A percentile compares a stretch with the other conserved stretches of the same genome.
Evolutionary conservation across 2,329 filamentous ascomycete species (phyloP).

Genomic region (Cytospora piceicola): DNA sequence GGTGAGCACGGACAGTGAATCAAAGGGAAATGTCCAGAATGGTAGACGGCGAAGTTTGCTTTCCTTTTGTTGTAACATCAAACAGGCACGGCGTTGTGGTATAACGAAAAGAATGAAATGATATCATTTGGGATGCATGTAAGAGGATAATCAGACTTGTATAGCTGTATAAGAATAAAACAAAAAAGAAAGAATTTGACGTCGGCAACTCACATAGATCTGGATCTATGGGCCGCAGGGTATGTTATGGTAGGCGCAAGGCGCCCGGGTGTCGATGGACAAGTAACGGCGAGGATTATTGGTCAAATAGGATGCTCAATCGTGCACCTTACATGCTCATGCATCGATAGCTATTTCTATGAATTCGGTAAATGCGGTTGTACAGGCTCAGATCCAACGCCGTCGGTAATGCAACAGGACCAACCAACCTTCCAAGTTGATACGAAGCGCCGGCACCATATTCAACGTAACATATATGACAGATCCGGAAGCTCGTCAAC

Average conservation of each 20-base stretch:
- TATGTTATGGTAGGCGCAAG: too few relatives aligned
- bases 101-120: not conserved
- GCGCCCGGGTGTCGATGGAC: too few relatives aligned
- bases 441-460: not conserved
- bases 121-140: not conserved
- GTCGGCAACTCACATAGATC: not conserved
- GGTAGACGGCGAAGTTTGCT: not conserved
- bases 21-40: not conserved
- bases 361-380: not conserved
- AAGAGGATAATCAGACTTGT: not conserved
- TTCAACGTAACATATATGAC: slow-evolving; percentile 42
- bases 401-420: slow-evolving; percentile 24
- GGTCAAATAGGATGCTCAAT: not conserved
- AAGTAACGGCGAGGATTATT: not conserved
- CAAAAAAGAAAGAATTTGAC: too few relatives aligned
- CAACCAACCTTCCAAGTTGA: not conserved
- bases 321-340: not conserved
- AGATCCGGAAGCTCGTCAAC: slow-evolving; percentile 39
- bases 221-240: not conserved
- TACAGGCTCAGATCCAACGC: slow-evolving; percentile 17
- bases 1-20: too few relatives aligned
- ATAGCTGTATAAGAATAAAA: not conserved
- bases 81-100: not conserved
- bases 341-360: not conserved
- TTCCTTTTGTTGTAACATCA: too few relatives aligned